A percentile compares a stretch with the other conserved stretches of the same genome.
Evolutionary conservation across 106 monocot genomes (phyloP).

Genomic region (Phalaenopsis aphrodite): DNA sequence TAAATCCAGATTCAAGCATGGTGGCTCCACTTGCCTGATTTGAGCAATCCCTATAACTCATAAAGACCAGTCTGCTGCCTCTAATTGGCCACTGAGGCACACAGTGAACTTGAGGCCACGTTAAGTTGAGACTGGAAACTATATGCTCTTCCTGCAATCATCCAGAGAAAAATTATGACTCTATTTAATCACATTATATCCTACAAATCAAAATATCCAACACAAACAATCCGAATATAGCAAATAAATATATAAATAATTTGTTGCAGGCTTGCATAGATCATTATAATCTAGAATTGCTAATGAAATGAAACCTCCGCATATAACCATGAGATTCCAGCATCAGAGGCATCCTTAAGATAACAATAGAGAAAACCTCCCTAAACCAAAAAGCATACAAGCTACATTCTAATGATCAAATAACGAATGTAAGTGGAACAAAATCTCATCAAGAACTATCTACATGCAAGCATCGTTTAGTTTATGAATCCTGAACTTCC

Average conservation of each 20-base stretch:
- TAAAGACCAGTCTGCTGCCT: slow-evolving; percentile 58
- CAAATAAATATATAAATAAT: background rate
- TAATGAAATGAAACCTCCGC: background rate
- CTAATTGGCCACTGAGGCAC: slow-evolving; percentile 44
- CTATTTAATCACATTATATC: background rate
- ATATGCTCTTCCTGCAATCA: slow-evolving; percentile 57
- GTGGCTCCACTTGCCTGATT: slow-evolving; percentile 27
- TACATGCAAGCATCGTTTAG: background rate
- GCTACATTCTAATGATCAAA: background rate
- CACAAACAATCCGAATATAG: background rate
- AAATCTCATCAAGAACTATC: background rate
- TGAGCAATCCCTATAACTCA: slow-evolving; percentile 36
- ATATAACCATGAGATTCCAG: background rate
- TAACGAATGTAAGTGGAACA: background rate
- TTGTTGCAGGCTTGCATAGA: background rate
- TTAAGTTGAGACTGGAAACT: slow-evolving; percentile 41
- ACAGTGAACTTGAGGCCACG: slow-evolving; percentile 66
- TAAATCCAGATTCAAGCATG: background rate
- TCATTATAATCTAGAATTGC: background rate
- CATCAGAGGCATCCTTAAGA: background rate
- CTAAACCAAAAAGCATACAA: background rate
- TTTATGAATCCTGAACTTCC: background rate
- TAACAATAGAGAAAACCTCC: background rate
- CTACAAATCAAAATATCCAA: background rate
- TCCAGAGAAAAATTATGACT: background rate